Evolutionary conservation across 2,329 filamentous ascomycete species (phyloP), one percentile per base, ranked within the genome.

Genomic region (Dactylonectria macrodidyma): DNA sequence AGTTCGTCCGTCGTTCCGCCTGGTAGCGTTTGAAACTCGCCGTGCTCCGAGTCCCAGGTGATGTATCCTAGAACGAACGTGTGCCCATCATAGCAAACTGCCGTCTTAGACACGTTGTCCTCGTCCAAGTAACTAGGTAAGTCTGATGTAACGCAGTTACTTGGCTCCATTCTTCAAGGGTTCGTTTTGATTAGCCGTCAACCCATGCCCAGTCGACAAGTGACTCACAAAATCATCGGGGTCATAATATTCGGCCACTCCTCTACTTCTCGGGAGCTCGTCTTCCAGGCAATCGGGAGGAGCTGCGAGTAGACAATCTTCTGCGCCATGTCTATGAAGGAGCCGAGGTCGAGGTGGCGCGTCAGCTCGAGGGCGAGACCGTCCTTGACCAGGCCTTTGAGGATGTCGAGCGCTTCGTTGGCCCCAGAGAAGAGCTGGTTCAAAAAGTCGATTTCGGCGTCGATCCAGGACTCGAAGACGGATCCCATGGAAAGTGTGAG

Each of bases 161-260:
- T 46, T 6, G 30, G 26, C 26, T 47, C 30, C 57, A 59, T 59
- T 44, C 57, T 59, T 50, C 9, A 8, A 14, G 26, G 26, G 26
- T 30, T 30, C 26, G 26, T 26, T 8, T 26, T 3, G 34, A 7
- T 46, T 4, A 50, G 57, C 30, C n/a, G 5, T 22, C 46, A 9
- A 19, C 12, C 12, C 12, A 24, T 30, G n/a, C 5, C 10, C 9
- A 50, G 34, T 47, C 14, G 24, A 16, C 26, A 30, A 30, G 26
- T 30, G 26, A 26, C 59, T 61, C 36, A 61, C 59, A 61, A 4
- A n/a, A 61, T 51, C 59, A 61, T 61, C 3, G 59, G 59, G 2
- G 6, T 5, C 33, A 54, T 38, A 19, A n/a, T 12, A 3, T 30
- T 6, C 11, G 30, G 26, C 9, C 14, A 33, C 10, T 30, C 24